Percentiles rank a stretch among this genome's conserved stretches.
These are phyloP conservation scores for Wickerhamiella dianesei DNA, from an alignment of 805 yeast species.

Conservation along the genomic window DNA sequence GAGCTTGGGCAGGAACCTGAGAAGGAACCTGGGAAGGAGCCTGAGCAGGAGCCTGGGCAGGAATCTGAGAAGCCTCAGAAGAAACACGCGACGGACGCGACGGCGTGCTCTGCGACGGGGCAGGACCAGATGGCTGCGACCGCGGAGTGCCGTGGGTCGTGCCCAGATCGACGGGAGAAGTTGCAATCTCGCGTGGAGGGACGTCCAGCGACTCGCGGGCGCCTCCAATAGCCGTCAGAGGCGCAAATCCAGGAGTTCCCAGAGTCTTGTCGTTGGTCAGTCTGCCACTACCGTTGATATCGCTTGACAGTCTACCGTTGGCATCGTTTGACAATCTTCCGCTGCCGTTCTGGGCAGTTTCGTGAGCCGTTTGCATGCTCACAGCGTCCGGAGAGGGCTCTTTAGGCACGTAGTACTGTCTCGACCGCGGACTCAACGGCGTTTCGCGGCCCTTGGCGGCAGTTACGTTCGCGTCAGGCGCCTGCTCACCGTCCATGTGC, in stretches of 20 bases:
- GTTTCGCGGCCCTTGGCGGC: background rate
- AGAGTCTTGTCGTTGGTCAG: background rate
- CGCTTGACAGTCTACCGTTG: too few species aligned
- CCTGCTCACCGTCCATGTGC: background rate
- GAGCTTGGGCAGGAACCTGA: background rate
- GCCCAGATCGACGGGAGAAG: too few species aligned
- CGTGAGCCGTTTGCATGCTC: background rate
- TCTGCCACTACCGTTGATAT: too few species aligned
- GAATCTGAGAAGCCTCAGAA: too few species aligned
- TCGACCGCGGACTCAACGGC: slow-evolving; percentile 1
- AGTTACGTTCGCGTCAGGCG: background rate
- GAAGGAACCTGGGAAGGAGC: too few species aligned
- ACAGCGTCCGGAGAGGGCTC: background rate
- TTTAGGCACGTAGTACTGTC: background rate
- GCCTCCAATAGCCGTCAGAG: background rate
- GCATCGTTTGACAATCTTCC: too few species aligned
- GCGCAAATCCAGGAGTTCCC: background rate
- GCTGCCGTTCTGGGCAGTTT: background rate
- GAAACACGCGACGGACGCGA: too few species aligned
- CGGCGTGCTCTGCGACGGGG: too few species aligned
- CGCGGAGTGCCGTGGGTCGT: too few species aligned
- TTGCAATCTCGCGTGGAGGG: background rate
- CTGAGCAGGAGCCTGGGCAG: too few species aligned
- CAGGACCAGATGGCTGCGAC: too few species aligned
- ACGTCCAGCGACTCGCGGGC: background rate